Evolutionary conservation across 2,329 filamentous ascomycete species (phyloP), one percentile per base, ranked within the genome.

Genomic region (Aspergillus sp.): DNA sequence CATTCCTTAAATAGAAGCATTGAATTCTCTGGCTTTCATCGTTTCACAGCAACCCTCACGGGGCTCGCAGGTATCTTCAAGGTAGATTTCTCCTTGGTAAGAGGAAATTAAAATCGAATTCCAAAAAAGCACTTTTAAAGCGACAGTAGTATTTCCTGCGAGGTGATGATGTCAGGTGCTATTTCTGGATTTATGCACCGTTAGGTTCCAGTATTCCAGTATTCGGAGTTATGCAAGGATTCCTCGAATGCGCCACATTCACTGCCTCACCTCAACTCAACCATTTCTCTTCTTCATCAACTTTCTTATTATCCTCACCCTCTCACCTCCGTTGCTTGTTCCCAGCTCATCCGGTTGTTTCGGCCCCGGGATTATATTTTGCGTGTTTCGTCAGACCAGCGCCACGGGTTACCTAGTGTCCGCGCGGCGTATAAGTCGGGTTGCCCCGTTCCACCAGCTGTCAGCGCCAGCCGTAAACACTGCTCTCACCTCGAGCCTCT

Each of bases 391-490:
- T 54, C 44, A 24, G 51, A 54, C 51, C 15, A 41, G 42, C 33
- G 51, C 33, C 41, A 33, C 37, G 42, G 55, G 27, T 61, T 60
- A 20, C 20, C 20, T 20, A 62, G 60, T 45, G 60, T 64, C 63
- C 62, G 59, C 60, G 60, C 61, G 63, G 63, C 63, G 57, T 54
- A 30, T 15, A 15, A 37, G 60, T 61, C 61, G 63, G 62, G 64
- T 66, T 66, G 64, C 63, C 64, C 64, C 62, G 64, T 66, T 64
- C 56, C 55, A 61, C 61, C 51, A 59, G 52, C 51, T 58, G 57
- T 59, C 53, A 59, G 51, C 53, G 44, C 56, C 59, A 57, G 51
- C 54, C 56, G 61, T 66, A 67, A 67, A 67, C 64, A 67, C 62
- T 62, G 15, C 37, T 47, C 24, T 40, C 49, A 30, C 34, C 27